Base-by-base conservation (phyloP, 352 stramenopile species). In the Pythium diclinum region DNA sequence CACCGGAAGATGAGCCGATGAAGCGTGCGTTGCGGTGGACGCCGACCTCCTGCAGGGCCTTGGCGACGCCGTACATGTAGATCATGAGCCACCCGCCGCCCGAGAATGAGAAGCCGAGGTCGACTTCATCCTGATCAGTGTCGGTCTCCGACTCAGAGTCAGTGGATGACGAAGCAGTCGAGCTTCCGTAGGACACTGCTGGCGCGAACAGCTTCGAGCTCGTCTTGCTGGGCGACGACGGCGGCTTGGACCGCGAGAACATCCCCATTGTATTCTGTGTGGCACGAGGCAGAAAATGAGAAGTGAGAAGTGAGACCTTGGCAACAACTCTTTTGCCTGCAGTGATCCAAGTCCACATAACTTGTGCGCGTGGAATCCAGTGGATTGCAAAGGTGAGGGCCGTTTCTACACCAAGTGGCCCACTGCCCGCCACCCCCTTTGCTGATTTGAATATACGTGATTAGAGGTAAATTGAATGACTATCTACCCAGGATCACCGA, bases 1-100 rank as follows among this genome's bases (percentile, higher is more conserved):
- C 57, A 16, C 75, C 75, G 5, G 69, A 73, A 1, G 68, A 77
- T 1, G 61, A 52, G 32, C 73, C 75, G 33, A 77, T 72, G 21
- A 76, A 71, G 2, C 61, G 64, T 3, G 53, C 54, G 23, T 67
- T 55, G 19, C 48, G 36, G 38, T 68, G 53, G 2, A 77, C 30
- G 16, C 62, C 55, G 49, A 60, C 36, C 21, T 75, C 28, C 30
- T 76, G 74, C 17, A 82, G 56, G 19, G 61, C 66, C 48, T 76
- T 72, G 46, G 68, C 73, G 34, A 83, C 76, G 40, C 76, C 74
- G 28, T 81, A 79, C 44, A 72, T 59, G 52, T 81, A 79, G 25
- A 66, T 59, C 68, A 77, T 79, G 32, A 83, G 65, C 76, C 76
- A 83, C 3, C 76, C 73, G 8, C 38, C 67, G 30, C 71, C 69